Conservation (phyloP, 495 filamentous ascomycete genomes). For the Cairneyella variabilis region DNA sequence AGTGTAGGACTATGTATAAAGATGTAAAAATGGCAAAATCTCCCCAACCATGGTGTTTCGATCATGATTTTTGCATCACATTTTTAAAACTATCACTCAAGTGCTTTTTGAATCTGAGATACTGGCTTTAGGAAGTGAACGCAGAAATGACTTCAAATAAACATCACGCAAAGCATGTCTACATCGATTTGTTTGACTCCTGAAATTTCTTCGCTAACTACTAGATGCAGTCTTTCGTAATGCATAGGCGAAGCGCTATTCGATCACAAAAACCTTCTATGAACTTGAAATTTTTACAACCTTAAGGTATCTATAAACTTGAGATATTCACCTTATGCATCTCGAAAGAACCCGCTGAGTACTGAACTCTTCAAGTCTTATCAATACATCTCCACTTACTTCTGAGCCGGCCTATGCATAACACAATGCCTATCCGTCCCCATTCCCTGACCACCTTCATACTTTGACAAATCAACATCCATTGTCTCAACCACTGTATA, state of each 20-base stretch:
- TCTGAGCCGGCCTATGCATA: constrained; percentile 23
- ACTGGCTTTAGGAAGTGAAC: too few relatives aligned
- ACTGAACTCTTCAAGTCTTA: neutral
- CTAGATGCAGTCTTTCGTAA: neutral
- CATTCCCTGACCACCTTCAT: constrained; percentile 25
- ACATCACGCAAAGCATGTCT: neutral
- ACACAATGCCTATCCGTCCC: constrained; percentile 12
- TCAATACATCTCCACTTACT: neutral
- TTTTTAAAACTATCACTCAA: neutral
- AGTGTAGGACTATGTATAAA: constrained; percentile 24
- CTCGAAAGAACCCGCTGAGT: too few relatives aligned
- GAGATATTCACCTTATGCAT: too few relatives aligned
- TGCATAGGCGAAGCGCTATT: neutral
- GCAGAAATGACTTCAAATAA: too few relatives aligned
- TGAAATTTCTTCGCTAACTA: neutral
- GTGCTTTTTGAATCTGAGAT: neutral
- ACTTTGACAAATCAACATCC: constrained; percentile 22
- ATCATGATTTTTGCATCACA: neutral
- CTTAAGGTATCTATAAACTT: too few relatives aligned
- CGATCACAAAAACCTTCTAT: neutral
- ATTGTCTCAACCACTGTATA: constrained; percentile 10
- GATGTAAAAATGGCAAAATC: neutral
- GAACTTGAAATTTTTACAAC: neutral
- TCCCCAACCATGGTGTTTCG: neutral
- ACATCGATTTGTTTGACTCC: neutral